Percentiles rank a stretch among this genome's conserved stretches.
These are phyloP conservation scores for Acaromyces ingoldii DNA, from an alignment of 1,284 basidiomycete species.

Conservation along the genomic window DNA sequence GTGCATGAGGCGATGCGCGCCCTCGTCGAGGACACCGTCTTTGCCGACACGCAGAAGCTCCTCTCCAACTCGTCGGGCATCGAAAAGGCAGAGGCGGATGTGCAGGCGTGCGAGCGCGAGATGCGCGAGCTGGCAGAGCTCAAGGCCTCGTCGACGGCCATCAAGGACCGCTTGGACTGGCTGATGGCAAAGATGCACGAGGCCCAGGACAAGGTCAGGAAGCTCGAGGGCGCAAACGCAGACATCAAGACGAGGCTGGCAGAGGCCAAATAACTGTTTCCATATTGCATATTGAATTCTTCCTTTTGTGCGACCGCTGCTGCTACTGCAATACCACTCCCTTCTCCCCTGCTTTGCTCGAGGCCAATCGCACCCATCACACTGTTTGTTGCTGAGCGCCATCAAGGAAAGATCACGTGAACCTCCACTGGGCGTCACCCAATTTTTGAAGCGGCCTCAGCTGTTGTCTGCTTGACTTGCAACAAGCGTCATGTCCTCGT, in stretches of 20 bases:
- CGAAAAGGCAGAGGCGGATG: slow-evolving; percentile 61
- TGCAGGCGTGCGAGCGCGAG: slow-evolving; percentile 72
- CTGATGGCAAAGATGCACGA: slow-evolving; percentile 70
- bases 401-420: too few species aligned
- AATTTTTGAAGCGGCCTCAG: too few species aligned
- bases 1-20: slow-evolving; percentile 77
- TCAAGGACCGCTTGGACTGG: slow-evolving; percentile 59
- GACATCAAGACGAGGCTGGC: slow-evolving; percentile 20
- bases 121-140: slow-evolving; percentile 54
- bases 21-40: slow-evolving; percentile 71
- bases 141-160: slow-evolving; percentile 14
- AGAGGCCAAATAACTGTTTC: not conserved
- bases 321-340: too few species aligned
- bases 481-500: too few species aligned
- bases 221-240: slow-evolving; percentile 19
- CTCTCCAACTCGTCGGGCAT: slow-evolving; percentile 56
- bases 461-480: too few species aligned
- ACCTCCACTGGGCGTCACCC: too few species aligned
- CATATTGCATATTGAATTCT: too few species aligned
- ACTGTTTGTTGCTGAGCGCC: too few species aligned
- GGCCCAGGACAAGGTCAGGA: slow-evolving; percentile 62
- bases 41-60: slow-evolving; percentile 76
- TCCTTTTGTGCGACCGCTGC: too few species aligned
- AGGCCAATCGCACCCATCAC: too few species aligned
- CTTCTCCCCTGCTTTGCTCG: too few species aligned